These are phyloP conservation scores for Boletus rufocinnamomeus DNA, from an alignment of 768 basidiomycete species.

Conservation along the genomic window DNA sequence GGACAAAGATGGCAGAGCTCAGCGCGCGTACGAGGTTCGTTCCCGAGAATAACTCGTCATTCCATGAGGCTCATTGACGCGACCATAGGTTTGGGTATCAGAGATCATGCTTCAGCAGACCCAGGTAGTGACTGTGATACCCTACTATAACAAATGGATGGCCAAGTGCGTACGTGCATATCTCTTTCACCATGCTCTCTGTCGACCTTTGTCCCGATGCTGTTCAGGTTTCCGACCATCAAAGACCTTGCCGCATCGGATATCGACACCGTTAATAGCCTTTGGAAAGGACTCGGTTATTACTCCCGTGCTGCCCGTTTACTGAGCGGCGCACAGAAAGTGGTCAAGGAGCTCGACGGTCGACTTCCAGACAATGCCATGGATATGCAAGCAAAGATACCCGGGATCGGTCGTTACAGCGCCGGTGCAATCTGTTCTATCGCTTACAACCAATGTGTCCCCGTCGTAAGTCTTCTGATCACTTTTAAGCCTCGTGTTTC, in stretches of 20 bases:
- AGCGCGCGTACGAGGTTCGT: slow-evolving; percentile 88
- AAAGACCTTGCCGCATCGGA: slow-evolving; percentile 67
- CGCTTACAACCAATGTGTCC: slow-evolving; percentile 79
- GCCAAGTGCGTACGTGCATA: slow-evolving; percentile 50
- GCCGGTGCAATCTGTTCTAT: slow-evolving; percentile 86
- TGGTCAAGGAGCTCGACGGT: slow-evolving; percentile 63
- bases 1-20: slow-evolving; percentile 61
- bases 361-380: slow-evolving; percentile 77
- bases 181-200: background rate
- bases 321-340: slow-evolving; percentile 81
- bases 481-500: background rate
- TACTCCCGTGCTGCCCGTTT: slow-evolving; percentile 85
- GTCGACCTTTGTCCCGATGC: background rate
- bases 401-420: slow-evolving; percentile 88
- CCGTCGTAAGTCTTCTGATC: slow-evolving; percentile 63
- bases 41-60: background rate
- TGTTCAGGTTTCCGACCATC: slow-evolving; percentile 76
- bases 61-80: background rate
- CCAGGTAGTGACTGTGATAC: slow-evolving; percentile 90
- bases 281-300: slow-evolving; percentile 94
- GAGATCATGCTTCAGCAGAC: slow-evolving; percentile 98
- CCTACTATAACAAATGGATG: slow-evolving; percentile 92
- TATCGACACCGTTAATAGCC: slow-evolving; percentile 81
- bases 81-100: slow-evolving; percentile 75
- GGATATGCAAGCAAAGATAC: slow-evolving; percentile 79